Evolutionary conservation across 2,329 filamentous ascomycete species (phyloP), one percentile per base, ranked within the genome.

Genomic region (Pseudocercospora musae): DNA sequence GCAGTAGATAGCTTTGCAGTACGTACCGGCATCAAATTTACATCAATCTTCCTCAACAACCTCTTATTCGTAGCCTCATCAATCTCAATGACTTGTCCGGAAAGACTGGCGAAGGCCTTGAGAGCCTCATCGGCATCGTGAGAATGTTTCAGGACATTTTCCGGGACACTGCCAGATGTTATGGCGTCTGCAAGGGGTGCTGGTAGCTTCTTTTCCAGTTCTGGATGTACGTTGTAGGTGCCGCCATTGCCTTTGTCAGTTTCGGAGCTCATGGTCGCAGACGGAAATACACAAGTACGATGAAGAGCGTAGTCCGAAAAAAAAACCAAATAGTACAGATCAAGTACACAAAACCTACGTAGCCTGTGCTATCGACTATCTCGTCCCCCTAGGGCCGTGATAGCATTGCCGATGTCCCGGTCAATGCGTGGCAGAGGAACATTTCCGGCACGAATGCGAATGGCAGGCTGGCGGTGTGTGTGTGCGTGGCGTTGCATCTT

Each of bases 11-110:
- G 11, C 13, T 50, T 8, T 8, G 6, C 46, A 6, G 23, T 3
- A 25, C 23, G 15, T 25, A 50, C 46, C 0, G 84, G 85, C 81
- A 87, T 84, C 66, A 87, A 74, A 70, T 86, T 83, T 80, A 79
- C 82, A 72, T 89, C 87, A 62, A 89, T 88, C 58, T 79, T 83
- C 18, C 79, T 76, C n/a, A 89, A 70, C 15, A 89, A 71, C n/a
- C 83, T 76, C 66, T 80, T 84, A 67, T 85, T 87, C 23, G 83
- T 85, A 52, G 80, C 80, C 65, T 82, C 82, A 58, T 84, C 84
- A 37, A 87, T 74, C 37, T 81, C 77, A 21, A 86, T 75, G 0
- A 81, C 71, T 67, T 85, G 78, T 21, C 83, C 84, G 1, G 80
- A 75, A 53, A 79, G 69, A 9, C 78, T 73, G 53, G 74, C 77